These are phyloP conservation scores for Amaranthus palmeri DNA, from an alignment of 148 eudicot genomes.

Conservation along the genomic window DNA sequence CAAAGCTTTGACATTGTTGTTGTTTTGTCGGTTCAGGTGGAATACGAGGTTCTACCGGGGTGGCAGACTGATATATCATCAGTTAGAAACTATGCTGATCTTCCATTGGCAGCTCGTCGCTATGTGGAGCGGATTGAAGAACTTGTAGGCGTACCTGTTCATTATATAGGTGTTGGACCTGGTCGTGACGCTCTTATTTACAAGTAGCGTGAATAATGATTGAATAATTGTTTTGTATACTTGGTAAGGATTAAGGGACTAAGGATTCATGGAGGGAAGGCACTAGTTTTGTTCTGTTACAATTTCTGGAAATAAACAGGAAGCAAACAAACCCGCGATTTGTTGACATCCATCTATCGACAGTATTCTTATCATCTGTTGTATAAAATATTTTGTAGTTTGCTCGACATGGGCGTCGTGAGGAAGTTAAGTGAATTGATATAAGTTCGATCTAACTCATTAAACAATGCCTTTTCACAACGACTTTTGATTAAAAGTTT, in stretches of 20 bases:
- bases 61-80: conserved; percentile 83
- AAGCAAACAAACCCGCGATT: conserved; percentile 4
- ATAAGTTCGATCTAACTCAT: too few relatives aligned
- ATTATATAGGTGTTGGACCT: conserved; percentile 89
- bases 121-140: conserved; percentile 88
- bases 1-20: background rate
- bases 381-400: background rate
- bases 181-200: conserved; percentile 94
- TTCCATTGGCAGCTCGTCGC: conserved; percentile 66
- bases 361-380: background rate
- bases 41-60: conserved; percentile 84
- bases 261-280: too few relatives aligned
- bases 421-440: background rate
- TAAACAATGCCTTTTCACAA: too few relatives aligned
- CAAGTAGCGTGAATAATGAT: conserved; percentile 31
- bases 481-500: too few relatives aligned
- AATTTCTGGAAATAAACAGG: background rate
- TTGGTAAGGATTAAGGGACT: background rate
- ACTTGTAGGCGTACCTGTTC: conserved; percentile 71
- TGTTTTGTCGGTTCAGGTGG: conserved; percentile 46
- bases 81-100: conserved; percentile 60
- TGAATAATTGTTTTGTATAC: background rate
- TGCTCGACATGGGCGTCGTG: background rate
- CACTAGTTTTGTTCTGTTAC: background rate
- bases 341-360: conserved; percentile 1